Base-by-base conservation (phyloP, 352 stramenopile species). In the Pythium apleroticum region DNA sequence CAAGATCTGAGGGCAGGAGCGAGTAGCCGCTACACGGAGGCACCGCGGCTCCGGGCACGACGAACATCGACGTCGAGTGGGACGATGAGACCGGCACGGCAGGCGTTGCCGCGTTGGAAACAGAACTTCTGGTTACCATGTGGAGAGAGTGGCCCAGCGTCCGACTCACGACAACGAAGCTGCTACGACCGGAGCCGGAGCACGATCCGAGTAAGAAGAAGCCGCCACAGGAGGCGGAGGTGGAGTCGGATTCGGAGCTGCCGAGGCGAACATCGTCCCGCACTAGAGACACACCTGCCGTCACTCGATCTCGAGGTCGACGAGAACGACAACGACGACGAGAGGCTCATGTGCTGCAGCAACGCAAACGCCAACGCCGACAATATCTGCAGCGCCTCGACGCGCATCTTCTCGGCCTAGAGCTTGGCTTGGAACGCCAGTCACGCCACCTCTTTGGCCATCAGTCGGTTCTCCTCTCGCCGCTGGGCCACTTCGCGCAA, bases 121-220 rank as follows among this genome's bases (percentile, higher is more conserved):
- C 86, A 95, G 48, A 93, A 95, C 45, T 95, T 95, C 37, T 90
- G 77, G 73, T 65, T 0, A 77, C 71, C 52, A 90, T 91, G n/a
- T n/a, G n/a, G n/a, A n/a, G 31, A 91, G 65, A 35, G 80, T 33
- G 14, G 80, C 71, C 7, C 46, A 68, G 66, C 86, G 92, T 52
- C 60, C 77, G 8, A 60, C 30, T 54, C 85, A 93, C 31, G 73
- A 41, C 31, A 52, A 45, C 25, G 41, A 17, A 27, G 37, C 10
- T 3, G 55, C 64, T 25, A 65, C 35, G 4, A 65, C 20, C 2
- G 61, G 27, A 8, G 52, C 12, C 1, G 66, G 43, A 63, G 74
- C 37, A 52, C 65, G n/a, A 52, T 45, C 19, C 7, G 41, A 28
- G n/a, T 49, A 49, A 7, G 41, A 25, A 2, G 39, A 19, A 52